phyloP scores from a whole-genome alignment of 1,284 basidiomycete genomes.

The Rhodotorula sp. region DNA sequence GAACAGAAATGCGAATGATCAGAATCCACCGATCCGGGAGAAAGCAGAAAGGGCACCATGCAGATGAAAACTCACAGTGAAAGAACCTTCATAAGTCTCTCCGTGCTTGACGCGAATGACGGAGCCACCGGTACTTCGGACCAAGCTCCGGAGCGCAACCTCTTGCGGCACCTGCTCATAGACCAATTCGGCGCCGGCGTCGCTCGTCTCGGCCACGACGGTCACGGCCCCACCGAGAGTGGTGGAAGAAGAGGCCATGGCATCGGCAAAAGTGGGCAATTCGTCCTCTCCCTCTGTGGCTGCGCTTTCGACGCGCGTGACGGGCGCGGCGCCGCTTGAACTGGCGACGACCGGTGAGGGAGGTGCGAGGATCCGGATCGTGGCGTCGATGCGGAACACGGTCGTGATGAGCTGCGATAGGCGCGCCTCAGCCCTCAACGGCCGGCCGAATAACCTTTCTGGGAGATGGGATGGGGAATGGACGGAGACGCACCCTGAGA shows the following conservation, averaged over 20 bases:
- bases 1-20: no score
- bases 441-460: no score
- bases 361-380: constrained; percentile 1
- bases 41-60: no score
- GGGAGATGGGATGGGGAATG: not conserved
- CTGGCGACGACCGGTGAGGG: not conserved
- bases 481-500: not conserved
- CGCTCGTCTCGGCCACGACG: constrained; percentile 4
- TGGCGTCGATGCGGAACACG: constrained; percentile 21
- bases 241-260: not conserved
- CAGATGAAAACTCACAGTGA: constrained; percentile 1
- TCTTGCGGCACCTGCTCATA: not conserved
- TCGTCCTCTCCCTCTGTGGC: not conserved
- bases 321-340: not conserved
- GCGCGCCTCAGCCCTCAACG: no score
- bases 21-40: no score
- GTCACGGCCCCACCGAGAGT: not conserved
- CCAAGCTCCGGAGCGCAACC: not conserved
- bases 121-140: constrained; percentile 4
- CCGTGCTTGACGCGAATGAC: constrained; percentile 2
- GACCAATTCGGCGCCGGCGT: constrained; percentile 4
- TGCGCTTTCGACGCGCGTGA: not conserved
- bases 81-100: constrained; percentile 2
- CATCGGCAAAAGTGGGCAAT: constrained; percentile 11
- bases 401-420: constrained; percentile 5